Evolutionary conservation across 352 stramenopile species (phyloP).

Genomic region (Albugo laibachii): DNA sequence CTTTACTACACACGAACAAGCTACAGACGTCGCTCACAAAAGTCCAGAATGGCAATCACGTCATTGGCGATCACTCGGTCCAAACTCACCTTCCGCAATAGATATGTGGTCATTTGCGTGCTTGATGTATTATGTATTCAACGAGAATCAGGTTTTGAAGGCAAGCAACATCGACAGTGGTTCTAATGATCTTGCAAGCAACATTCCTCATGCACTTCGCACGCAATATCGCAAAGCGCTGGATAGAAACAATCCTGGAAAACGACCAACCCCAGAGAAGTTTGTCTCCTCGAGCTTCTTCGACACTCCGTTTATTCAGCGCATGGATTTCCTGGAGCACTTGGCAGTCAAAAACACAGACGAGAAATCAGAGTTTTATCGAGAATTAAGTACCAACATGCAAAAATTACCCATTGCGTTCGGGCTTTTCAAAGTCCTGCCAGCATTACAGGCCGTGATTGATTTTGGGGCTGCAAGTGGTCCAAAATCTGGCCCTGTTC

Average conservation of each 20-base stretch:
- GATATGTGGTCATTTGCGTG: conserved; percentile 67
- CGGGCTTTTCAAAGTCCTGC: conserved; percentile 75
- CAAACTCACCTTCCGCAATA: conserved; percentile 18
- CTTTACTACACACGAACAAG: conserved; percentile 72
- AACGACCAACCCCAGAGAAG: conserved; percentile 67
- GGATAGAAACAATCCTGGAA: conserved; percentile 25
- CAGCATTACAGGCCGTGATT: conserved; percentile 60
- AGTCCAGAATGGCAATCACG: conserved; percentile 64
- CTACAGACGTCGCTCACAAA: conserved; percentile 61
- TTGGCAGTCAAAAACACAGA: conserved; percentile 84
- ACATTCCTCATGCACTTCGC: conserved; percentile 40
- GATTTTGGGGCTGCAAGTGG: conserved; percentile 46
- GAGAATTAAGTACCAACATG: conserved; percentile 73
- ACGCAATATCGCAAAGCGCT: conserved; percentile 71
- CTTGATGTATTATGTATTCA: conserved; percentile 60
- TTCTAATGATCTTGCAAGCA: conserved; percentile 34
- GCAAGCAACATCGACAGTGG: conserved; percentile 1
- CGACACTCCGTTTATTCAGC: conserved; percentile 82
- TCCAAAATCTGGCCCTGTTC: conserved; percentile 34
- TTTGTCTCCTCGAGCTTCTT: conserved; percentile 82
- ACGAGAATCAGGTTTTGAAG: conserved; percentile 27
- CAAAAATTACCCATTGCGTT: conserved; percentile 41
- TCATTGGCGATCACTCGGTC: conserved; percentile 43
- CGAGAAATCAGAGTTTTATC: conserved; percentile 88
- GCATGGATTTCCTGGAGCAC: conserved; percentile 88